These are phyloP conservation scores for Melanomma pulvis-pyrius DNA, from an alignment of 495 filamentous ascomycete genomes.

Conservation along the genomic window DNA sequence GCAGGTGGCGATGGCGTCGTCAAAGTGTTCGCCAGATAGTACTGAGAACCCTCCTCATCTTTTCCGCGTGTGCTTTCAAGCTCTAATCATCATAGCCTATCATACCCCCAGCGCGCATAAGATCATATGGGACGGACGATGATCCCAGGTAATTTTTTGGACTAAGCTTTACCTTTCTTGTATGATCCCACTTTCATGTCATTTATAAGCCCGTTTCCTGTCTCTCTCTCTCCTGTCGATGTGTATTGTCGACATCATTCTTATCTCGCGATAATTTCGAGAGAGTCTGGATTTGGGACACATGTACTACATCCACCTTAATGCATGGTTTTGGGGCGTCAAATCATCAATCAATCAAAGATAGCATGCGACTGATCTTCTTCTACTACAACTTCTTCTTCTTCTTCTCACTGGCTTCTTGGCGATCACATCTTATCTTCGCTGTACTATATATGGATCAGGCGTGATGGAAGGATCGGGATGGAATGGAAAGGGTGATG, in stretches of 20 bases:
- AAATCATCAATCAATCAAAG: not conserved
- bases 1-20: slow-evolving; percentile 96
- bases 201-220: slow-evolving; percentile 4
- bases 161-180: slow-evolving; percentile 28
- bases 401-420: not conserved
- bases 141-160: not conserved
- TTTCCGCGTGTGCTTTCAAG: not conserved
- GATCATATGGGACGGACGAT: not conserved
- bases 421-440: not conserved
- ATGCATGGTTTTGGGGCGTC: slow-evolving; percentile 22
- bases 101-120: not conserved
- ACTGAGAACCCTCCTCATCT: not conserved
- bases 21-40: slow-evolving; percentile 82
- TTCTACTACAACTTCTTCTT: not conserved
- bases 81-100: not conserved
- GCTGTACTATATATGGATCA: slow-evolving; percentile 17
- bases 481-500: not conserved
- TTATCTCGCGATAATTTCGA: not conserved
- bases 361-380: not conserved
- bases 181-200: slow-evolving; percentile 29
- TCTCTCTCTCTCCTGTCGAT: not conserved
- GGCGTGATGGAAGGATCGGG: not conserved
- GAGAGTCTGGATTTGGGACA: not conserved
- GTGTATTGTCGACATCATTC: not conserved
- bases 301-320: not conserved